Evolutionary conservation across 2,329 filamentous ascomycete species (phyloP).

Genomic region (Talaromyces atroroseus): DNA sequence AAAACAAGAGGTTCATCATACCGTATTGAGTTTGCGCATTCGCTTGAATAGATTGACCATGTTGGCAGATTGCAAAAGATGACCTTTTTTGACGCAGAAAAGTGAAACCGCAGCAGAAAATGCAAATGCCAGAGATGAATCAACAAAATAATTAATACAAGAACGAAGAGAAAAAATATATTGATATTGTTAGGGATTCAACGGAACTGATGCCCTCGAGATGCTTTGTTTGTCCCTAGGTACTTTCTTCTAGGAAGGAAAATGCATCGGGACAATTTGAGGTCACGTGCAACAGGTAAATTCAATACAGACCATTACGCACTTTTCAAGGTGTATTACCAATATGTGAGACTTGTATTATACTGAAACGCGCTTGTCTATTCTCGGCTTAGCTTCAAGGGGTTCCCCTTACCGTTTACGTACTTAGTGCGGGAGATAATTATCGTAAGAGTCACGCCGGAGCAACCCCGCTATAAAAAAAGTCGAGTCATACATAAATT

Average conservation of each 20-base stretch:
- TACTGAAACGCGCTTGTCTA: not conserved
- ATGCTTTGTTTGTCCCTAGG: not conserved
- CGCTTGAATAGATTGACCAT: constrained; percentile 55
- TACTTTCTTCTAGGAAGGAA: not conserved
- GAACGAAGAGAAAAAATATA: not conserved
- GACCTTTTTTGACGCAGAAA: not conserved
- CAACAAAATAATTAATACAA: not conserved
- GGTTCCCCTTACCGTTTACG: not conserved
- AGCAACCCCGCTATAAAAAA: constrained; percentile 7
- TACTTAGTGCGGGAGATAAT: constrained; percentile 9
- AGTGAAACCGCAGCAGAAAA: not conserved
- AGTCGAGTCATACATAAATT: not conserved
- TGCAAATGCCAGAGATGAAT: not conserved
- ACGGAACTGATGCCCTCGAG: not conserved
- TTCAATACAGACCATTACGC: not conserved
- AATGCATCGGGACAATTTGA: constrained; percentile 9
- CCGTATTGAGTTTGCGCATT: constrained; percentile 67
- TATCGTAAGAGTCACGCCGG: not conserved
- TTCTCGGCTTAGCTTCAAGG: not conserved
- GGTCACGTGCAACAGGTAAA: constrained; percentile 9
- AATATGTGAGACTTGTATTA: not conserved
- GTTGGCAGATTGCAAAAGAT: constrained; percentile 17
- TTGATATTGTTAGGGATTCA: not conserved
- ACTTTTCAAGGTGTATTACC: not conserved
- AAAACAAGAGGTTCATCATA: constrained; percentile 40